These are phyloP conservation scores for Nakazawaea peltata DNA, from an alignment of 805 yeast genomes.

Conservation along the genomic window DNA sequence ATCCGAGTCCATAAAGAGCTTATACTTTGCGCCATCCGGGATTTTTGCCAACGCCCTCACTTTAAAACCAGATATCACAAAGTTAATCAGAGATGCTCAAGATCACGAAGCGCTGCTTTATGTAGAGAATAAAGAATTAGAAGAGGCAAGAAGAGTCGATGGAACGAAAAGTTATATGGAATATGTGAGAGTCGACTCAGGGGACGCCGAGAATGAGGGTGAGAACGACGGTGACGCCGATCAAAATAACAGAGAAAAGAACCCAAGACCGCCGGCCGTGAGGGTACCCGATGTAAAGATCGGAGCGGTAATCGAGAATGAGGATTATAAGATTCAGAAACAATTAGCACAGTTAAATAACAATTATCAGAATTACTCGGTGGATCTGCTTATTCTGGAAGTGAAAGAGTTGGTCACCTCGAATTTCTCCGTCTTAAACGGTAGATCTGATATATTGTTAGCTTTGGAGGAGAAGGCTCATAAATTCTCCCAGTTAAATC, in stretches of 20 bases:
- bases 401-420: slow-evolving; percentile 26
- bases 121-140: slow-evolving; percentile 24
- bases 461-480: slow-evolving; percentile 1
- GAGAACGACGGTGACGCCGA: background rate
- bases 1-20: slow-evolving; percentile 30
- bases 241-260: background rate
- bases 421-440: slow-evolving; percentile 28
- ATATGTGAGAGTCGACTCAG: too few relatives aligned
- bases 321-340: slow-evolving; percentile 13
- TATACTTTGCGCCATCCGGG: slow-evolving; percentile 49
- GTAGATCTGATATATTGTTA: background rate
- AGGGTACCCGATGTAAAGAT: slow-evolving; percentile 6
- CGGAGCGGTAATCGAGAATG: slow-evolving; percentile 2
- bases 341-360: slow-evolving; percentile 23
- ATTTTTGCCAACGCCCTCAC: slow-evolving; percentile 59
- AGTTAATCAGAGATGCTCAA: slow-evolving; percentile 53
- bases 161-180: slow-evolving; percentile 34
- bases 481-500: slow-evolving; percentile 26
- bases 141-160: slow-evolving; percentile 39
- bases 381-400: slow-evolving; percentile 36
- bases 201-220: background rate
- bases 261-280: slow-evolving; percentile 1
- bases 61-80: slow-evolving; percentile 41
- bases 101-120: slow-evolving; percentile 43
- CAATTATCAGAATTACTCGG: slow-evolving; percentile 26